Conservation (phyloP, 257 asterid genomes). For the Marsdenia floribunda region DNA sequence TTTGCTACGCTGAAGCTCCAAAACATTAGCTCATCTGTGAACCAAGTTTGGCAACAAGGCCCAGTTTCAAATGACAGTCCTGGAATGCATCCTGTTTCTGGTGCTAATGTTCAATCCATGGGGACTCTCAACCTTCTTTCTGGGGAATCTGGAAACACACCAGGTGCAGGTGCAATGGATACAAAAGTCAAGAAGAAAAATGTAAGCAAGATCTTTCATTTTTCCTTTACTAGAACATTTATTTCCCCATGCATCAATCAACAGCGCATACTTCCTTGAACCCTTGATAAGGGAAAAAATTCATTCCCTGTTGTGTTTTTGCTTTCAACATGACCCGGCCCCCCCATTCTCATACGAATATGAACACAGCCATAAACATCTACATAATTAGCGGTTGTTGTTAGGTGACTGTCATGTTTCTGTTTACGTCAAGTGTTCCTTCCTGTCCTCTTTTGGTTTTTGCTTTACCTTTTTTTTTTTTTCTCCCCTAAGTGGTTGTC, state of each 20-base stretch:
- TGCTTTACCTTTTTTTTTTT: too few species aligned
- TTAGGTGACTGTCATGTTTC: not conserved
- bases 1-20: constrained; percentile 61
- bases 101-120: constrained; percentile 50
- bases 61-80: constrained; percentile 66
- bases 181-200: constrained; percentile 32
- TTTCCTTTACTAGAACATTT: not conserved
- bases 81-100: constrained; percentile 46
- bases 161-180: constrained; percentile 23
- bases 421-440: not conserved
- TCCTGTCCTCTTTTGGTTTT: not conserved
- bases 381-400: not conserved
- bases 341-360: not conserved
- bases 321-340: not conserved
- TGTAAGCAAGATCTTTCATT: constrained; percentile 22
- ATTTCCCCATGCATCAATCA: too few species aligned
- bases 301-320: too few species aligned
- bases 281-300: not conserved
- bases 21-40: constrained; percentile 42
- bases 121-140: constrained; percentile 58
- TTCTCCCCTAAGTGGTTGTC: not conserved
- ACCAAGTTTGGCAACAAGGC: constrained; percentile 95
- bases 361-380: not conserved
- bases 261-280: not conserved
- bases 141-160: constrained; percentile 39